phyloP scores from a whole-genome alignment of 192 early-diverging fungal species.

The Oehlia diaphana region DNA sequence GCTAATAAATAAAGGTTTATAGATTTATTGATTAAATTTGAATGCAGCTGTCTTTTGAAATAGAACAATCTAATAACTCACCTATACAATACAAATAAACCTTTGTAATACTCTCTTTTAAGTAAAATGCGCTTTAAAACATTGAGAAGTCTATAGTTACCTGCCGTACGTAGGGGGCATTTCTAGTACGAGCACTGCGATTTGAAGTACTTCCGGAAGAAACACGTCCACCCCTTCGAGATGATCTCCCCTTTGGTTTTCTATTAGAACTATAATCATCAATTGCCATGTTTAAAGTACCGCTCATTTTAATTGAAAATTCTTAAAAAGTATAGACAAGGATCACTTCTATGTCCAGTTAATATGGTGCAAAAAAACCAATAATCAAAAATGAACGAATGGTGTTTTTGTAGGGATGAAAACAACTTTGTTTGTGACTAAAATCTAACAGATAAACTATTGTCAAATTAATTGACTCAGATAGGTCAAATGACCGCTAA shows the following conservation, averaged over 20 bases:
- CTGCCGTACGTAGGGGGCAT: constrained; percentile 25
- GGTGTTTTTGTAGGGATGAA: not conserved
- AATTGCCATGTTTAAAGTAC: constrained; percentile 19
- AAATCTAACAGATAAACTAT: too few relatives aligned
- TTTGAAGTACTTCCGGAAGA: not conserved
- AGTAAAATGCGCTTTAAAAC: not conserved
- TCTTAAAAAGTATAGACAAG: not conserved
- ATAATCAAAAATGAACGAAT: not conserved
- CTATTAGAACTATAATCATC: constrained; percentile 6
- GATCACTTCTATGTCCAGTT: not conserved
- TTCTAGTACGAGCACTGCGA: constrained; percentile 11
- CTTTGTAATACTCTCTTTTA: not conserved
- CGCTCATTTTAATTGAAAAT: constrained; percentile 2
- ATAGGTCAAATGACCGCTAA: too few relatives aligned
- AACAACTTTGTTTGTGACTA: not conserved
- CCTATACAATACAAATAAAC: not conserved
- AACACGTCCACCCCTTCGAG: constrained; percentile 16
- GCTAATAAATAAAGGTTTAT: not conserved
- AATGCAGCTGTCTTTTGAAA: not conserved
- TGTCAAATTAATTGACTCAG: too few relatives aligned
- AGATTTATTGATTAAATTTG: not conserved
- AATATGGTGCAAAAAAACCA: not conserved
- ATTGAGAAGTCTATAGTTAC: not conserved
- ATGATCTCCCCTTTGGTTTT: not conserved
- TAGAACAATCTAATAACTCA: not conserved